Evolutionary conservation across 306 rosid genomes (phyloP), one percentile per base, ranked within the genome.

Genomic region (Acacia melanoxylon): DNA sequence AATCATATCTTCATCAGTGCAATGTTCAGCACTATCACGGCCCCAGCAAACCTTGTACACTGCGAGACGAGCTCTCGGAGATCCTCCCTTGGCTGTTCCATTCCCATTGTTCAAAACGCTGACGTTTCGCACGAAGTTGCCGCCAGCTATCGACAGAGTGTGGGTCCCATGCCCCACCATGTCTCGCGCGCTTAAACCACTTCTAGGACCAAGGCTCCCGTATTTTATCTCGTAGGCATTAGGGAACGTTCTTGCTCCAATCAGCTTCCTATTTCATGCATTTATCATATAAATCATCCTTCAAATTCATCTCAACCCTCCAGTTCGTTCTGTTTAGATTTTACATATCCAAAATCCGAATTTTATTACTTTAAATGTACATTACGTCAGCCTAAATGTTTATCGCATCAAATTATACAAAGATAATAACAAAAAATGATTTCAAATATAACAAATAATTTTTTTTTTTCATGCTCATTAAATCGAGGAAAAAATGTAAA

Each of bases 41-140:
- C 19, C 68, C 97, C 97, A 94, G 20, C 97, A 94, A 14, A 86
- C 97, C 68, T 94, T 94, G 84, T 94, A 94, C 6, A 93, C 81
- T 11, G 89, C 98, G 42, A 92, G 92, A 0, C 89, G 84, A 24
- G 96, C 93, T 68, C 78, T 90, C 0, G 97, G 97, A 0, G 98
- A 91, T 10, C 98, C 98, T 4, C 98, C 98, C 41, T 91, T 91
- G 0, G 93, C 97, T 3, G 94, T 94, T 8, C 98, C 98, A 56
- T 90, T 87, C 2, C 94, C 97, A 17, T 82, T 70, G 2, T 87
- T 90, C 2, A 87, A 85, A 10, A 90, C 85, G 45, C 44, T 83
- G 1, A 86, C 92, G 0, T 80, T 75, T 0, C 76, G 14, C 0
- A 91, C 91, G 22, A 91, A 92, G 78, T 70, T 94, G 11, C 97